phyloP scores from a whole-genome alignment of 805 yeast species.

The Yarrowia osloensis region DNA sequence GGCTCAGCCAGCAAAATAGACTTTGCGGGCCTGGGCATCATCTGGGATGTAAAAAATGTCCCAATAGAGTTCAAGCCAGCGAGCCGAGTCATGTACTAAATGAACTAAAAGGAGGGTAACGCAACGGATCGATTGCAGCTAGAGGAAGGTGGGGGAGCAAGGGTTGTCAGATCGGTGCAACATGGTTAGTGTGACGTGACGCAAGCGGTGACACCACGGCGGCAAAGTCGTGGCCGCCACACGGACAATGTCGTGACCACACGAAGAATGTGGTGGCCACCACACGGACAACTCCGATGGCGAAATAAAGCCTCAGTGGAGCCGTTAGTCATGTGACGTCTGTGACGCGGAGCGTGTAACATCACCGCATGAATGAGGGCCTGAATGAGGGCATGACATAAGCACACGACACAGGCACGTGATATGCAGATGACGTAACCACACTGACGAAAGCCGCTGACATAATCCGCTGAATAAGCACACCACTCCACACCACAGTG shows the following conservation, averaged over 20 bases:
- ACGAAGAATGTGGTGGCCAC: background rate
- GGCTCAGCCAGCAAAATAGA: too few species aligned
- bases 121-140: constrained; percentile 12
- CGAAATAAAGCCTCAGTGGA: background rate
- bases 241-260: too few species aligned
- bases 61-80: background rate
- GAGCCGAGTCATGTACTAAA: constrained; percentile 8
- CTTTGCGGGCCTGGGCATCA: background rate
- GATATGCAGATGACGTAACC: background rate
- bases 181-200: background rate
- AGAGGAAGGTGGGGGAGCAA: constrained; percentile 27
- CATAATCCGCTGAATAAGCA: background rate
- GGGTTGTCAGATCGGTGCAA: background rate
- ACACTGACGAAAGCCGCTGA: background rate
- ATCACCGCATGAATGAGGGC: too few species aligned
- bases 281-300: background rate
- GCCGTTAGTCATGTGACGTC: background rate
- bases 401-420: background rate
- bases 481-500: background rate
- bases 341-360: background rate
- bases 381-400: too few species aligned
- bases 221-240: background rate
- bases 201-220: background rate
- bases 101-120: background rate
- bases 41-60: constrained; percentile 22